Percentiles rank a stretch among this genome's conserved stretches.
Evolutionary conservation across 2,329 filamentous ascomycete species (phyloP).

Genomic region (Aspergillus fijiensis): DNA sequence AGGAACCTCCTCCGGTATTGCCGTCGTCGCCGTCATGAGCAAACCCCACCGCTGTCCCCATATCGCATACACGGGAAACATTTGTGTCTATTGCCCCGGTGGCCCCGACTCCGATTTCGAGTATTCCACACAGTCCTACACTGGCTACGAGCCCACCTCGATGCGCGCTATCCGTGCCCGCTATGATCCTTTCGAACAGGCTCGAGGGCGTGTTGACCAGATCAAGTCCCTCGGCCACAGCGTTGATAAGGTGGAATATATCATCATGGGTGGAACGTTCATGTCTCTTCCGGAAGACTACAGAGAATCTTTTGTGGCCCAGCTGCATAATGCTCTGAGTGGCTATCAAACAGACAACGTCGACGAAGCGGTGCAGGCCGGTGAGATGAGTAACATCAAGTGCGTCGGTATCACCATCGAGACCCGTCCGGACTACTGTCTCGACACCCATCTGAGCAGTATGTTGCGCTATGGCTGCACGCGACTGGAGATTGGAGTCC

Average conservation of each 20-base stretch:
- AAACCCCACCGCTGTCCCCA: slow-evolving; percentile 97
- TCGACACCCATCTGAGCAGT: slow-evolving; percentile 89
- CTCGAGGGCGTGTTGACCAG: slow-evolving; percentile 91
- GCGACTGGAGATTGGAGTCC: slow-evolving; percentile 88
- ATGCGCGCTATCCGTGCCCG: slow-evolving; percentile 97
- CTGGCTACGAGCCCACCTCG: slow-evolving; percentile 95
- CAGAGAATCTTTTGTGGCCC: slow-evolving; percentile 88
- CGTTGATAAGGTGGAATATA: slow-evolving; percentile 99
- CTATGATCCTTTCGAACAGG: slow-evolving; percentile 98
- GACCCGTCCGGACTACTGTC: slow-evolving; percentile 92
- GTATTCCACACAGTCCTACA: slow-evolving; percentile 98
- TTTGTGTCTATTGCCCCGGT: slow-evolving; percentile 97
- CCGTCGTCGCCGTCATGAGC: slow-evolving; percentile 98
- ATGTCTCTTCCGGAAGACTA: slow-evolving; percentile 93
- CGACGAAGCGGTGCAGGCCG: slow-evolving; percentile 90
- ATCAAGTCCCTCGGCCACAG: slow-evolving; percentile 94
- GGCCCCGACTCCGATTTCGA: slow-evolving; percentile 98
- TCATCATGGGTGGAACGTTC: slow-evolving; percentile 99
- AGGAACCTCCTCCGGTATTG: slow-evolving; percentile 94
- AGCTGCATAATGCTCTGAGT: slow-evolving; percentile 93
- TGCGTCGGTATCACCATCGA: slow-evolving; percentile 99
- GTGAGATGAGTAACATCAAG: slow-evolving; percentile 95
- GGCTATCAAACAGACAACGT: slow-evolving; percentile 94
- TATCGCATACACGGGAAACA: slow-evolving; percentile 97
- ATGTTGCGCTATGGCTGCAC: slow-evolving; percentile 99